Conservation (phyloP, 2,329 filamentous ascomycete species). For the Calonectria pseudoreteaudii region DNA sequence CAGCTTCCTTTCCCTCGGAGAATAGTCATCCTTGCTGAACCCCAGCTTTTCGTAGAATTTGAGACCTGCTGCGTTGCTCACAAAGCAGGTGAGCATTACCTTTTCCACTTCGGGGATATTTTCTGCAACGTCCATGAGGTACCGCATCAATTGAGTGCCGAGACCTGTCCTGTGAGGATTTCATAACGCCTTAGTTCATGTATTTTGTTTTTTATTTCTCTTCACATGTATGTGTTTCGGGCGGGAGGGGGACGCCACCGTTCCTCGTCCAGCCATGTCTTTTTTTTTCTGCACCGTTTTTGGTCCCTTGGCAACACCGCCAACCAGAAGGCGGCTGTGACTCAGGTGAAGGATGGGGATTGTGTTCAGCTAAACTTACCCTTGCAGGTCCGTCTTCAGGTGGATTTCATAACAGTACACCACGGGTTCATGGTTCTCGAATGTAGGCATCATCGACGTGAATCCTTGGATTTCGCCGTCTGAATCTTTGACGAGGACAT, state of each 20-base stretch:
- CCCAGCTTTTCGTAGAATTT: conserved; percentile 73
- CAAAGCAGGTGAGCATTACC: conserved; percentile 81
- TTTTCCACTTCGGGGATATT: conserved; percentile 69
- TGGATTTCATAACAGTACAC: conserved; percentile 87
- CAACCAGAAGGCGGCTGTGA: not conserved
- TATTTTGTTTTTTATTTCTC: not conserved
- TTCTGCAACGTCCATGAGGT: conserved; percentile 64
- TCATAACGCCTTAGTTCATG: conserved; percentile 19
- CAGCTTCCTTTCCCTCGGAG: conserved; percentile 64
- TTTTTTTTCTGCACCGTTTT: not conserved
- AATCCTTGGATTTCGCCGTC: conserved; percentile 61
- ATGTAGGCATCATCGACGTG: conserved; percentile 78
- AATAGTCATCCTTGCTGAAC: conserved; percentile 66
- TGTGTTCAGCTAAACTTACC: conserved; percentile 52
- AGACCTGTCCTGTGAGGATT: conserved; percentile 67
- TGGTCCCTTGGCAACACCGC: not conserved
- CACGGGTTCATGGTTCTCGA: conserved; percentile 73
- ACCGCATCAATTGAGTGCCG: conserved; percentile 68
- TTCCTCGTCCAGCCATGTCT: conserved; percentile 9
- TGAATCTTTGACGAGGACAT: conserved; percentile 68
- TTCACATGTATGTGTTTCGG: conserved; percentile 4
- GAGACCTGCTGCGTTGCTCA: conserved; percentile 67
- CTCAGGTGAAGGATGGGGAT: conserved; percentile 8
- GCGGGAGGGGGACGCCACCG: not conserved
- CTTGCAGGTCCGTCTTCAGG: conserved; percentile 66